Evolutionary conservation across 192 early-diverging fungal species (phyloP).

Genomic region (Allomyces arbusculus): DNA sequence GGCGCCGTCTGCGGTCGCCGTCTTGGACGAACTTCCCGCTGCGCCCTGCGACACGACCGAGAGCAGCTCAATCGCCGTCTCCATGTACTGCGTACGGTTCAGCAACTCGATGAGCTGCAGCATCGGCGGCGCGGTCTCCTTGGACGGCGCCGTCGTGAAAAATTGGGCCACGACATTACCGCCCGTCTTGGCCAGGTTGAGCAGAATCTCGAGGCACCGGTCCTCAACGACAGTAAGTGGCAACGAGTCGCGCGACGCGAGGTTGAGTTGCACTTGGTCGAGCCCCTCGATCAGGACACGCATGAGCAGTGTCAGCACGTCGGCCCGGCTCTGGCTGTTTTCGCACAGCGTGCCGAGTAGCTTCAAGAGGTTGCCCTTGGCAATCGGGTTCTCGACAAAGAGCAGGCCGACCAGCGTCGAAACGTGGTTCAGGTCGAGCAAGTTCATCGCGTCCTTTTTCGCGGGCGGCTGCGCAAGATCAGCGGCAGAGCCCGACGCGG

Average conservation of each 20-base stretch:
- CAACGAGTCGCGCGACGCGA: slow-evolving; percentile 8
- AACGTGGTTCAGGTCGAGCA: slow-evolving; percentile 63
- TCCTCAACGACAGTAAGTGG: not conserved
- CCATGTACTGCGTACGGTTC: not conserved
- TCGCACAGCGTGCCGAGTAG: slow-evolving; percentile 68
- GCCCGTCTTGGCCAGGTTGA: slow-evolving; percentile 36
- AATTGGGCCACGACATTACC: not conserved
- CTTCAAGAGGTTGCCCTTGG: slow-evolving; percentile 36
- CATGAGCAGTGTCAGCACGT: slow-evolving; percentile 68
- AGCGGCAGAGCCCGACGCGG: slow-evolving; percentile 11
- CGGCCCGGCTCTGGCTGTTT: slow-evolving; percentile 62
- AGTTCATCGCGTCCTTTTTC: slow-evolving; percentile 48
- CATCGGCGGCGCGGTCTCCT: not conserved
- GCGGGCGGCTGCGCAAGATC: slow-evolving; percentile 8
- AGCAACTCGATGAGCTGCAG: not conserved
- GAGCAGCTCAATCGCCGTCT: not conserved
- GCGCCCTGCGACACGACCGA: not conserved
- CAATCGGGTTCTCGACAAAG: slow-evolving; percentile 63
- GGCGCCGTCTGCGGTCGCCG: slow-evolving; percentile 1
- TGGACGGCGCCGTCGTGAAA: slow-evolving; percentile 15
- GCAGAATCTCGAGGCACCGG: slow-evolving; percentile 46
- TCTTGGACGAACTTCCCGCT: not conserved
- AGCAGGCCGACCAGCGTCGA: slow-evolving; percentile 67
- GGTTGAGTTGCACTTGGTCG: slow-evolving; percentile 1
- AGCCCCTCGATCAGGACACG: slow-evolving; percentile 37